Percentiles rank a stretch among this genome's conserved stretches.
phyloP scores from a whole-genome alignment of 352 stramenopile species.

The Peronospora destructor region DNA sequence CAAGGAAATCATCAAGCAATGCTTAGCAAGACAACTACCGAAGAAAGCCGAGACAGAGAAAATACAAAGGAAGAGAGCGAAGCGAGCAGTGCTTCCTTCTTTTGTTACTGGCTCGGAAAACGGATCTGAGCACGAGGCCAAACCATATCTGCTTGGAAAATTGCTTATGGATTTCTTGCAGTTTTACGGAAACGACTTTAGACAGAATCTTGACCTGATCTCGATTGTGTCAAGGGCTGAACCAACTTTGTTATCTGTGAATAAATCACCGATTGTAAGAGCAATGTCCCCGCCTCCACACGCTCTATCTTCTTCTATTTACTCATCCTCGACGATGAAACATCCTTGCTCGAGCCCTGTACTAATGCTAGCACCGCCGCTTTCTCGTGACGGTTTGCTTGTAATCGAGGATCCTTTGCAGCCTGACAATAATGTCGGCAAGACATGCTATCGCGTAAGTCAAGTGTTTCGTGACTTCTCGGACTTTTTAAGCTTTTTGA shows the following conservation, averaged over 20 bases:
- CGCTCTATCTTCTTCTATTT: constrained; percentile 16
- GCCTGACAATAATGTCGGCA: constrained; percentile 71
- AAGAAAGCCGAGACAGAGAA: constrained; percentile 17
- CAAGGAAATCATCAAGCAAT: constrained; percentile 49
- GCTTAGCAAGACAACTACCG: constrained; percentile 30
- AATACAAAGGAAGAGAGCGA: constrained; percentile 19
- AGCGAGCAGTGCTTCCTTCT: constrained; percentile 32
- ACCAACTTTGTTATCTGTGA: constrained; percentile 9
- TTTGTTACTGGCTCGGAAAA: constrained; percentile 29
- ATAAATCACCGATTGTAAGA: constrained; percentile 9
- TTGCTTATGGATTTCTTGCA: constrained; percentile 80
- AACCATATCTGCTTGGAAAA: constrained; percentile 63
- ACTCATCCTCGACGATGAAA: constrained; percentile 10
- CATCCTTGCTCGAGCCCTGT: constrained; percentile 21
- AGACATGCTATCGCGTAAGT: constrained; percentile 78
- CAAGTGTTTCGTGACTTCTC: constrained; percentile 81
- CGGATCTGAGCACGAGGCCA: constrained; percentile 26
- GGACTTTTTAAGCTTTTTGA: constrained; percentile 77
- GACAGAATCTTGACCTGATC: constrained; percentile 64
- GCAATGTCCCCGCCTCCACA: constrained; percentile 15
- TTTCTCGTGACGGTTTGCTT: constrained; percentile 41
- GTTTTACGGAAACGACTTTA: constrained; percentile 80
- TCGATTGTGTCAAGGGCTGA: constrained; percentile 33
- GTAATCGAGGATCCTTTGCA: constrained; percentile 71
- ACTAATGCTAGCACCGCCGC: constrained; percentile 9